phyloP scores from a whole-genome alignment of 305 asterid genomes.

The Fraxinus albicans region DNA sequence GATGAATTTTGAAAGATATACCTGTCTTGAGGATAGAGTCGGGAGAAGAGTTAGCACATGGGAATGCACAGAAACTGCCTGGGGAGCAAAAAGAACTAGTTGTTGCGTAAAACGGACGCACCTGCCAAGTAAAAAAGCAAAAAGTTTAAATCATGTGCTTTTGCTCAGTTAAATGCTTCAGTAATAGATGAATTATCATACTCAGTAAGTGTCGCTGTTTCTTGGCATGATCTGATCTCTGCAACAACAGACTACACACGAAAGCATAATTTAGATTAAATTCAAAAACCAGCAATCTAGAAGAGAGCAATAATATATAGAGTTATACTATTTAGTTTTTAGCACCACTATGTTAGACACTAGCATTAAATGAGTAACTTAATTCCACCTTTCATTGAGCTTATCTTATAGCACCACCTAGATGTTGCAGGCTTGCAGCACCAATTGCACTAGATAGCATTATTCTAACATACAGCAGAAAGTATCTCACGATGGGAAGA shows the following conservation, averaged over 20 bases:
- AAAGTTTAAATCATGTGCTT: conserved; percentile 8
- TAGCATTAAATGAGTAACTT: not conserved
- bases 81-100: conserved; percentile 97
- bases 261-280: conserved; percentile 38
- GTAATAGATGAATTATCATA: conserved; percentile 41
- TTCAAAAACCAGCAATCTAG: conserved; percentile 31
- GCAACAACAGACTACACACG: conserved; percentile 85
- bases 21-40: conserved; percentile 96
- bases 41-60: conserved; percentile 94
- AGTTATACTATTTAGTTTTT: not conserved
- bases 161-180: conserved; percentile 23
- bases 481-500: conserved; percentile 18
- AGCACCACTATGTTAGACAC: not conserved
- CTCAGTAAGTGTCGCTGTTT: conserved; percentile 93
- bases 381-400: not conserved
- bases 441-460: not conserved
- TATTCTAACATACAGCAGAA: not conserved
- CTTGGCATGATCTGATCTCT: conserved; percentile 92
- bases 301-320: conserved; percentile 6
- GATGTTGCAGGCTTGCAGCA: not conserved
- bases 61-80: conserved; percentile 92
- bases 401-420: not conserved
- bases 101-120: conserved; percentile 94
- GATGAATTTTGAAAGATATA: conserved; percentile 29
- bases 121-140: conserved; percentile 49